Percentiles rank a stretch among this genome's conserved stretches.
Conservation (phyloP, 805 yeast species). For the Nakazawaea ishiwadae region DNA sequence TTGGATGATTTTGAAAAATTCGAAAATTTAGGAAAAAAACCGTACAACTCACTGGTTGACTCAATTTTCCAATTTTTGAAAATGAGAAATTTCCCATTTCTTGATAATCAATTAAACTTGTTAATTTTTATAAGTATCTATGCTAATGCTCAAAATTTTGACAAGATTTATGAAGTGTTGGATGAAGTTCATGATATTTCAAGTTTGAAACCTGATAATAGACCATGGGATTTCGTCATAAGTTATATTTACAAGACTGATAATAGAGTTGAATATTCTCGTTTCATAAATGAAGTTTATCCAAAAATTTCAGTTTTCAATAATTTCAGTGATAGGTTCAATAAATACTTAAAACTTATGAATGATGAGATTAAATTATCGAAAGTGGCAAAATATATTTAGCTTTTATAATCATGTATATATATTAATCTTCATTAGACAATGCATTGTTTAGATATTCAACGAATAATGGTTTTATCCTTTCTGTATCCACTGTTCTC, state of each 20-base stretch:
- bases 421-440: constrained; percentile 24
- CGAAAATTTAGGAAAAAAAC: not conserved
- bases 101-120: constrained; percentile 2
- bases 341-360: constrained; percentile 4
- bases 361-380: not conserved
- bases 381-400: not conserved
- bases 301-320: constrained; percentile 5
- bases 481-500: constrained; percentile 62
- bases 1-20: not conserved
- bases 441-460: constrained; percentile 72
- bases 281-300: constrained; percentile 7
- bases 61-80: constrained; percentile 3
- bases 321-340: constrained; percentile 3
- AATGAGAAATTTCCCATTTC: not conserved
- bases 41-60: not conserved
- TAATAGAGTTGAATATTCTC: not conserved
- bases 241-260: constrained; percentile 7
- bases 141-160: constrained; percentile 7
- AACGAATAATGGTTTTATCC: constrained; percentile 70
- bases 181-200: not conserved
- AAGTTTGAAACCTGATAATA: constrained; percentile 1
- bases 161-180: constrained; percentile 2
- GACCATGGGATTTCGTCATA: constrained; percentile 12
- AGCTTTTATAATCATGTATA: not conserved
- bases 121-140: constrained; percentile 12